Percentiles rank a stretch among this genome's conserved stretches.
Conservation (phyloP, 805 yeast species). For the Dipodascus geniculatus region DNA sequence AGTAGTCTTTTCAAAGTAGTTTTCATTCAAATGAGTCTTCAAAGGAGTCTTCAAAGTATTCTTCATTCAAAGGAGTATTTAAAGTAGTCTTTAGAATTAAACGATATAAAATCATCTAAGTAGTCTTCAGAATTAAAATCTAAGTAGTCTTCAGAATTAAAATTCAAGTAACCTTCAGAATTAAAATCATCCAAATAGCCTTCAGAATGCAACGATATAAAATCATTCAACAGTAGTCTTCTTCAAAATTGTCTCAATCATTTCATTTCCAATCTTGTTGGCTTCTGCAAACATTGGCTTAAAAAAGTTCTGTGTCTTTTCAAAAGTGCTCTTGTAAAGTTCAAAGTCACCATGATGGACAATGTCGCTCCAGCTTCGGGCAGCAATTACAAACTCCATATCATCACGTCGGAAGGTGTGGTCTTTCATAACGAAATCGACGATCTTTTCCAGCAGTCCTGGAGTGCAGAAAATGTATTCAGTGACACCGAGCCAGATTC, state of each 20-base stretch:
- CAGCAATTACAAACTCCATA: constrained; percentile 83
- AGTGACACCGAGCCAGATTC: constrained; percentile 88
- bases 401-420: constrained; percentile 76
- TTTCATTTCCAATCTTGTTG: constrained; percentile 77
- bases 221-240: no score
- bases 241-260: constrained; percentile 68
- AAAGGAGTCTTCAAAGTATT: no score
- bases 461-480: constrained; percentile 85
- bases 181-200: no score
- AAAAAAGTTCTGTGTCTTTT: constrained; percentile 72
- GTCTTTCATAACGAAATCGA: constrained; percentile 58
- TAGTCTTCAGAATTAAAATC: no score
- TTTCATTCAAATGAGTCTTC: no score
- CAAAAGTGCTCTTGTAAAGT: constrained; percentile 61
- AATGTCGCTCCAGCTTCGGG: constrained; percentile 76
- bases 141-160: no score
- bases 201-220: no score
- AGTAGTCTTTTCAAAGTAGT: no score
- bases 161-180: no score
- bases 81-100: no score
- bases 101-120: no score
- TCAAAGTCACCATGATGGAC: constrained; percentile 66
- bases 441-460: constrained; percentile 66
- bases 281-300: constrained; percentile 83
- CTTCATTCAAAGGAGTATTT: no score